Evolutionary conservation across 768 basidiomycete species (phyloP).

Genomic region (Scleroderma bovista): DNA sequence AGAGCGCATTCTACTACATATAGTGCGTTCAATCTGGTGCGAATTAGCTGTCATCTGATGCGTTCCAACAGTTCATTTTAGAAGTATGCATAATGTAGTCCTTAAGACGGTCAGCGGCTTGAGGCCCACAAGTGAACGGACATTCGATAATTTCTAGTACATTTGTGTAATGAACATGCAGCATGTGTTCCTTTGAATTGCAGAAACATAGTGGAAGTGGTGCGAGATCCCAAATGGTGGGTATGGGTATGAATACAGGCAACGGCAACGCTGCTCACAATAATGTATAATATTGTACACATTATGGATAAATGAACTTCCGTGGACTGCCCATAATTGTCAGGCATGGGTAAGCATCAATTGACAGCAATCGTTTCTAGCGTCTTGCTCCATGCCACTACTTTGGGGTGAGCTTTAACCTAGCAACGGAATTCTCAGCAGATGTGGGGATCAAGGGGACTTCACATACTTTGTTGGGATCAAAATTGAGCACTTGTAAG

Average conservation of each 20-base stretch:
- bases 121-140: background rate
- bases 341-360: conserved; percentile 4
- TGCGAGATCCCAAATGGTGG: too few species aligned
- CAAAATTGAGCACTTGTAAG: conserved; percentile 79
- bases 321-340: too few species aligned
- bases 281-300: too few species aligned
- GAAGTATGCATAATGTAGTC: background rate
- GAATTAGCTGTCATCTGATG: background rate
- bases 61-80: background rate
- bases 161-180: background rate
- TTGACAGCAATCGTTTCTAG: conserved; percentile 42
- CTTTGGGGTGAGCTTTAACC: conserved; percentile 72
- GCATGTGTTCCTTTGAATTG: background rate
- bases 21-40: background rate
- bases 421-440: conserved; percentile 23
- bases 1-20: background rate
- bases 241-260: too few species aligned
- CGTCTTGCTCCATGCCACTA: conserved; percentile 66
- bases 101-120: background rate
- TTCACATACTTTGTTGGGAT: conserved; percentile 55
- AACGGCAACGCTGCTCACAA: too few species aligned
- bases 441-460: background rate
- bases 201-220: too few species aligned
- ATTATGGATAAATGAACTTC: background rate
- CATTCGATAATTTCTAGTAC: background rate